Base-by-base conservation (phyloP, 805 yeast genomes). In the Helenozyma baotianmanensis region DNA sequence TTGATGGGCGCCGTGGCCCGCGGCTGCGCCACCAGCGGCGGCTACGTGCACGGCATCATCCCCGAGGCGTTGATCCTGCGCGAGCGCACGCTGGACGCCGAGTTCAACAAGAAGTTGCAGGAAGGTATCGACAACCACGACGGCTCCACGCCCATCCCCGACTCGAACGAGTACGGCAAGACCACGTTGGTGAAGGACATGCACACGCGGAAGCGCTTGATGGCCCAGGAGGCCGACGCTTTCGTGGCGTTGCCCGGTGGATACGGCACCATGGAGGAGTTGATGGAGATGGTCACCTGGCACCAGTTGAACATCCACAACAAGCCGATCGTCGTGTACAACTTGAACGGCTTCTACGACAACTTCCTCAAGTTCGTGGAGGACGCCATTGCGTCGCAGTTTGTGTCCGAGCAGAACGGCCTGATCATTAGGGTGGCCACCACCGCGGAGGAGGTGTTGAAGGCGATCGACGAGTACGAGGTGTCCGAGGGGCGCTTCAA, bases 231-330 rank as follows among this genome's bases (percentile, higher is more conserved):
- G 56, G 80, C 90, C n/a, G 78, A 78, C 45, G 94, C 90, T 0
- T 87, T 87, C 58, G 75, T 87, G 27, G 95, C 95, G 0, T 70
- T 87, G 63, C 95, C 96, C 10, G 96, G 96, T 42, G 96, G 96
- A 2, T 86, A 78, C 54, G 96, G 96, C 31, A 86, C 95, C 6
- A 61, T 85, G 53, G 96, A 87, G 59, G 96, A 87, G 61, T 68
- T 87, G 41, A 79, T 86, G 80, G 96, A 87, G 64, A 82, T 85
- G 35, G 82, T 82, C 38, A 87, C 96, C 4, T 87, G 96, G 96
- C 77, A 79, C 30, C 96, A 87, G 65, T 69, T 87, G 48, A 92
- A 89, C 21, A 86, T 87, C 45, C 96, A 87, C 58, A 63, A 69
- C 41, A 82, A 82, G 57, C 95, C 96, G 18, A 77, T 87, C 48